Conservation (phyloP, 345 rosid genomes). For the Aquilaria yunnanensis region DNA sequence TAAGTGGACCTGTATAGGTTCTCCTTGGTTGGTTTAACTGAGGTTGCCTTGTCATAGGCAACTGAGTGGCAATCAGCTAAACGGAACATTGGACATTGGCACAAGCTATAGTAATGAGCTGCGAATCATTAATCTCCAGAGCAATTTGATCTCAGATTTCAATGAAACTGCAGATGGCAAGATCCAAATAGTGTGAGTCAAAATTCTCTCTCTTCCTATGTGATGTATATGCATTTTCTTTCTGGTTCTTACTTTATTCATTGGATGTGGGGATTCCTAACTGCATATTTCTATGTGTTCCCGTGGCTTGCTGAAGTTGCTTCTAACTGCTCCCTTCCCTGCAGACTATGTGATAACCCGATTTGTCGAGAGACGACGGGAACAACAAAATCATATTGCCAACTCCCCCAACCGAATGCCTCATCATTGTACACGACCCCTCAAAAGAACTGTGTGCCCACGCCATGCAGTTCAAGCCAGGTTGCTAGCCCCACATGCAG, state of each 20-base stretch:
- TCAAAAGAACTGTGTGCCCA: constrained; percentile 34
- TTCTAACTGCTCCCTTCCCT: constrained; percentile 2
- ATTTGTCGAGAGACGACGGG: constrained; percentile 42
- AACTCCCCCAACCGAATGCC: constrained; percentile 10
- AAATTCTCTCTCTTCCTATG: background rate
- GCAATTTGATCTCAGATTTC: constrained; percentile 33
- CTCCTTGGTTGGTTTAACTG: too few relatives aligned
- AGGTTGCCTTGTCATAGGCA: constrained; percentile 26
- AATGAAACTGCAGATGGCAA: constrained; percentile 5
- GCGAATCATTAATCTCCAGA: constrained; percentile 46
- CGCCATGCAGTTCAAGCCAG: constrained; percentile 27
- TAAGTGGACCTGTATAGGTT: too few relatives aligned
- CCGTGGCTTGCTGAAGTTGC: background rate
- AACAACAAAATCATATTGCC: constrained; percentile 33
- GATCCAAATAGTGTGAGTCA: constrained; percentile 46
- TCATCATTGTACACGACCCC: constrained; percentile 34
- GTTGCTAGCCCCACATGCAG: constrained; percentile 53
- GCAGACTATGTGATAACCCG: constrained; percentile 69
- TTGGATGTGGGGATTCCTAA: background rate
- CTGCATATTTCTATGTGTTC: background rate
- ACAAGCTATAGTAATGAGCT: constrained; percentile 32
- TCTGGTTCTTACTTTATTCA: background rate
- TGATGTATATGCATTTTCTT: background rate
- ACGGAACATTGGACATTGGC: constrained; percentile 52
- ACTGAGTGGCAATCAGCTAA: constrained; percentile 42